Conservation (phyloP, 768 basidiomycete species). For the Porpolomopsis calyptriformis region DNA sequence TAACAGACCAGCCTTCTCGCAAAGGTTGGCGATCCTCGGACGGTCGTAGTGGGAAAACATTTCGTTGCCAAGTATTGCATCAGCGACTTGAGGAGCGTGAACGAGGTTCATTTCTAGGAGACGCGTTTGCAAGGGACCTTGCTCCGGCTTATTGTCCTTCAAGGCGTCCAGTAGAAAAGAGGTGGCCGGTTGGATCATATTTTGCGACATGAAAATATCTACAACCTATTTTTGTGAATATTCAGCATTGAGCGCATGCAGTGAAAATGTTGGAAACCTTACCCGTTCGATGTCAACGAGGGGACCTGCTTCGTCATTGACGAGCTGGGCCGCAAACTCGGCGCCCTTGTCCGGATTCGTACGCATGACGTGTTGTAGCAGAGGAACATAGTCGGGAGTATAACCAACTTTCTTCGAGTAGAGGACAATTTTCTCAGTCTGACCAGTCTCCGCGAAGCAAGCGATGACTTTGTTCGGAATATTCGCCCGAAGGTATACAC, state of each 20-base stretch:
- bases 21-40: constrained; percentile 93
- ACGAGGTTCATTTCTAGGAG: constrained; percentile 96
- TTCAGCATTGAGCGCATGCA: constrained; percentile 3
- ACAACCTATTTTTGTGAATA: constrained; percentile 50
- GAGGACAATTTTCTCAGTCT: constrained; percentile 94
- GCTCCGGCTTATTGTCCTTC: constrained; percentile 97
- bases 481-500: constrained; percentile 95
- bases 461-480: constrained; percentile 98
- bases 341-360: constrained; percentile 95
- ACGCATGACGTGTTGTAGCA: constrained; percentile 94
- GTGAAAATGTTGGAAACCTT: constrained; percentile 15
- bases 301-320: constrained; percentile 87
- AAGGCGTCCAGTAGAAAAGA: constrained; percentile 95
- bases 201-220: constrained; percentile 98
- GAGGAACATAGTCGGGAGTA: constrained; percentile 80
- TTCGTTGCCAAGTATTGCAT: constrained; percentile 96
- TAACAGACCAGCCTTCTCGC: constrained; percentile 93
- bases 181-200: constrained; percentile 98
- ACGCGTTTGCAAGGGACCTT: constrained; percentile 90
- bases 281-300: constrained; percentile 90
- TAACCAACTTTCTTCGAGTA: constrained; percentile 97
- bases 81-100: constrained; percentile 96
- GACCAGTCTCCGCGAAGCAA: constrained; percentile 97
- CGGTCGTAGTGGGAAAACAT: constrained; percentile 98
- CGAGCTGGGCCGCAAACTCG: constrained; percentile 91